Evolutionary conservation across 768 basidiomycete species (phyloP).

Genomic region (Boletus coccyginus): DNA sequence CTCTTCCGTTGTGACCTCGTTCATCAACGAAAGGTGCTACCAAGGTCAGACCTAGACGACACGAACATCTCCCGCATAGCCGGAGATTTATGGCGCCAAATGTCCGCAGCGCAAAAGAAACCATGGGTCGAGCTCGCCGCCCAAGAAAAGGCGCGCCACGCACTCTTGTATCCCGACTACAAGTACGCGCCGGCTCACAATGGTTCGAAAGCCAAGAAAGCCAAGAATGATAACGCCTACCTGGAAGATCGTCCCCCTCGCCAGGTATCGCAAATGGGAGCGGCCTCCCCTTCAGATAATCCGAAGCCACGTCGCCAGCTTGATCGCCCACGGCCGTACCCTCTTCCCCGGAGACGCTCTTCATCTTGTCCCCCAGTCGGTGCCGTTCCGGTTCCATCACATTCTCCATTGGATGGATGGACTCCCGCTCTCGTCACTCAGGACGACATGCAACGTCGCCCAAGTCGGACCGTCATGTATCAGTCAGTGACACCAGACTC

Average conservation of each 20-base stretch:
- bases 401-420: constrained; percentile 15
- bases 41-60: constrained; percentile 58
- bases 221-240: constrained; percentile 7
- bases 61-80: constrained; percentile 67
- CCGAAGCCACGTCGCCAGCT: constrained; percentile 5
- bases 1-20: constrained; percentile 76
- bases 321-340: constrained; percentile 25
- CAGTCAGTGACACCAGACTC: constrained; percentile 26
- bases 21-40: constrained; percentile 54
- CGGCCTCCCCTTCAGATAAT: not conserved
- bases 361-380: constrained; percentile 43
- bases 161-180: constrained; percentile 41
- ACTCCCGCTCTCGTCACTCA: constrained; percentile 20
- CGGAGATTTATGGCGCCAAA: constrained; percentile 62
- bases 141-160: constrained; percentile 45
- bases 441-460: constrained; percentile 36
- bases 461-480: constrained; percentile 33
- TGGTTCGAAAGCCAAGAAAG: constrained; percentile 21
- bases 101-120: constrained; percentile 42
- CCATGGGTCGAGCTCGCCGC: constrained; percentile 54
- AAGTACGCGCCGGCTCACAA: constrained; percentile 35
- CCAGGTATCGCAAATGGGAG: constrained; percentile 9
- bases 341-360: constrained; percentile 31
- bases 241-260: constrained; percentile 10
- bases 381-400: constrained; percentile 27